Conservation (phyloP, 1,284 basidiomycete genomes). For the Ceratobasidium theobromae region DNA sequence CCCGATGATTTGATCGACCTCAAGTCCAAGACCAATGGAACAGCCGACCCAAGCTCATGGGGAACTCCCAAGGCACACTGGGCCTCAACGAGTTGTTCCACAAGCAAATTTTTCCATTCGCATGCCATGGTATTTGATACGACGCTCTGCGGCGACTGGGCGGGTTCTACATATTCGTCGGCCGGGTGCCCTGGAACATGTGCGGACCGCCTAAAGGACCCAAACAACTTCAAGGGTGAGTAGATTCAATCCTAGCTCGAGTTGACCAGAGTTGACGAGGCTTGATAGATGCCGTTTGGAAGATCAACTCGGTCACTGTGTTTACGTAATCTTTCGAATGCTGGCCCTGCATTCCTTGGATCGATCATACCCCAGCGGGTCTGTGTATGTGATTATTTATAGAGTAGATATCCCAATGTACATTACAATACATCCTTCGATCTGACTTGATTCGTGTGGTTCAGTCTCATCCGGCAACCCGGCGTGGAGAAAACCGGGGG, state of each 20-base stretch:
- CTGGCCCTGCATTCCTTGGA: neutral
- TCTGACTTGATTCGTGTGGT: too few relatives aligned
- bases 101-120: conserved; percentile 64
- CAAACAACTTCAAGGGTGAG: conserved; percentile 62
- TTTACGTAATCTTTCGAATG: neutral
- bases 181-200: conserved; percentile 73
- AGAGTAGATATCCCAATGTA: neutral
- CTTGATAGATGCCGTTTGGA: conserved; percentile 56
- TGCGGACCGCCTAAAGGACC: conserved; percentile 60
- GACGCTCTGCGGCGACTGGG: conserved; percentile 70
- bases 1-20: conserved; percentile 54
- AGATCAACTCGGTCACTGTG: conserved; percentile 48
- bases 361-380: neutral
- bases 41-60: conserved; percentile 61
- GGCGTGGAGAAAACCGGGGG: neutral
- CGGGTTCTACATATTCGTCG: conserved; percentile 53
- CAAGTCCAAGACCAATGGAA: conserved; percentile 45
- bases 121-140: conserved; percentile 72
- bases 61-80: conserved; percentile 66
- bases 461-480: neutral
- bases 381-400: neutral
- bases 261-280: conserved; percentile 31
- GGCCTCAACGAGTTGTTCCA: conserved; percentile 62
- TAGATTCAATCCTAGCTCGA: conserved; percentile 28
- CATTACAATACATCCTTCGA: too few relatives aligned